Evolutionary conservation across 2,329 filamentous ascomycete genomes (phyloP).

Genomic region (Trichophyton rubrum): DNA sequence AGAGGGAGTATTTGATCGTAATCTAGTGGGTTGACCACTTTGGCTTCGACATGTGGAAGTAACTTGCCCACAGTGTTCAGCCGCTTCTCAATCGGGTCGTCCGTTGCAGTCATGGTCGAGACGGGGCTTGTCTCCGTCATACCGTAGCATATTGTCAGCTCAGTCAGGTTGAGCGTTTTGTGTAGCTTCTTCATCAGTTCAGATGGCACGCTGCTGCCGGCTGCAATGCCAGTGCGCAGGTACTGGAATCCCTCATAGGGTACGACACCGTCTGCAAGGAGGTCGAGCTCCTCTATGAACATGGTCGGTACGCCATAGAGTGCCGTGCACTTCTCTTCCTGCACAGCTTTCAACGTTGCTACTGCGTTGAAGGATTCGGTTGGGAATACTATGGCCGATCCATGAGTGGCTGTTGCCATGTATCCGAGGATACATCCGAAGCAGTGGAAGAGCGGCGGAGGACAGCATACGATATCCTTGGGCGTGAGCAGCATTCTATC

Average conservation of each 20-base stretch:
- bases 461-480: slow-evolving; percentile 55
- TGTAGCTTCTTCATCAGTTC: slow-evolving; percentile 58
- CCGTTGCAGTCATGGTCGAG: slow-evolving; percentile 64
- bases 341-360: slow-evolving; percentile 54
- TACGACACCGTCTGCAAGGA: slow-evolving; percentile 46
- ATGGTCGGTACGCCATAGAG: slow-evolving; percentile 90
- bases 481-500: slow-evolving; percentile 68
- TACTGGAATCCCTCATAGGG: slow-evolving; percentile 45
- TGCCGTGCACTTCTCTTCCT: slow-evolving; percentile 51
- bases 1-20: slow-evolving; percentile 47
- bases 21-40: slow-evolving; percentile 62
- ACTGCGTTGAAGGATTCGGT: slow-evolving; percentile 73
- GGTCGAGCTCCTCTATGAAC: slow-evolving; percentile 78
- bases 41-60: slow-evolving; percentile 68
- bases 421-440: slow-evolving; percentile 89
- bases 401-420: slow-evolving; percentile 81
- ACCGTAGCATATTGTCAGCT: slow-evolving; percentile 88
- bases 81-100: slow-evolving; percentile 60
- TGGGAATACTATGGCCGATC: slow-evolving; percentile 71
- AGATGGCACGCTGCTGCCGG: slow-evolving; percentile 72
- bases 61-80: slow-evolving; percentile 65
- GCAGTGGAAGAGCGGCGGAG: slow-evolving; percentile 52
- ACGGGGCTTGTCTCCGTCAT: slow-evolving; percentile 80
- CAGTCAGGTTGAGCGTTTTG: slow-evolving; percentile 58
- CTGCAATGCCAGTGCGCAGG: slow-evolving; percentile 80